Evolutionary conservation across 371 early-diverging fungal species (phyloP), one percentile per base, ranked within the genome.

Genomic region (Fennellomyces sp.): DNA sequence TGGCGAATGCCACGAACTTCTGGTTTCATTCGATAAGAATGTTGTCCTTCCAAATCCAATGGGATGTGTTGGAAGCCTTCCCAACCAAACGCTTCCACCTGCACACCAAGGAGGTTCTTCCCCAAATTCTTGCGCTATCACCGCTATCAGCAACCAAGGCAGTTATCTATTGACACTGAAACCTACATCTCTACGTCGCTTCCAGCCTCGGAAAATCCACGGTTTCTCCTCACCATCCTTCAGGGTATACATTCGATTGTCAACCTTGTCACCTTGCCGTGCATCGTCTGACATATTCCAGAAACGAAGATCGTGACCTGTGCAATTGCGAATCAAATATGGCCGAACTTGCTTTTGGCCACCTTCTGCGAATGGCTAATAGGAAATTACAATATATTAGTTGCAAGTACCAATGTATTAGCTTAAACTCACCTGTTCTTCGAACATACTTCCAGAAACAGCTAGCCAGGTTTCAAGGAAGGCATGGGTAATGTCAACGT

Each of bases 151-250:
- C 12, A 35, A 47, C 52, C 8, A 38, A 7, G 11, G 25, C 15
- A 17, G 25, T 56, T 42, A 27, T 21, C 3, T 51, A 5, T 52
- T 45, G 15, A 25, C 5, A 48, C n/a, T 15, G 26, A 19, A 3
- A 6, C 33, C 58, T 65, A 78, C 87, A 76, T 91, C 90, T 52
- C 92, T 80, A 60, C 88, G 83, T 13, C 78, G 80, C 31, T 89
- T 82, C 93, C 93, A 94, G 66, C 94, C 91, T 17, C 92, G 87
- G 47, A 94, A 94, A 0, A 85, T 83, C 93, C 92, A 94, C 4
- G 88, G 81, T 7, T 85, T 65, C 8, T 86, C 86, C 27, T 80
- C 70, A 13, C 86, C 83, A 55, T 89, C 78, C 19, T 69, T 56
- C 2, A 91, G 58, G 28, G 71, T 53, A 10, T 78, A 70, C 10